phyloP scores from a whole-genome alignment of 1,139 yeast species.

The Hemisphaericaspora xylanilytica region DNA sequence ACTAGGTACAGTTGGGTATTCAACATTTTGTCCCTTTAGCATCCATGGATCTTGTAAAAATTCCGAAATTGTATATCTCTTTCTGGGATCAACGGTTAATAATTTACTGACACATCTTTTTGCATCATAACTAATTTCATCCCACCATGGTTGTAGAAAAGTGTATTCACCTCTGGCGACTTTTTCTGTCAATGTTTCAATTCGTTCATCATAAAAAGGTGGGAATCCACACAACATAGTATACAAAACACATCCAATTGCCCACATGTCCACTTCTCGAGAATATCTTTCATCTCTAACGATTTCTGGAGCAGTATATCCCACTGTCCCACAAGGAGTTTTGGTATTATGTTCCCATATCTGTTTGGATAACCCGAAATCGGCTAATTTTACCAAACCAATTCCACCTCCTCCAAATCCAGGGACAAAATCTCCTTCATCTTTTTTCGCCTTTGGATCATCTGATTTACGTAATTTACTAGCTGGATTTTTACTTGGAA shows the following conservation, averaged over 20 bases:
- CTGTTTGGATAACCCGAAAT: slow-evolving; percentile 57
- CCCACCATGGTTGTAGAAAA: slow-evolving; percentile 64
- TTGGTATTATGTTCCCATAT: slow-evolving; percentile 58
- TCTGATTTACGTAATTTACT: slow-evolving; percentile 44
- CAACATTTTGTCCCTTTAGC: slow-evolving; percentile 20
- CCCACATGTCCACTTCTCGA: slow-evolving; percentile 66
- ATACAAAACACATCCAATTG: slow-evolving; percentile 59
- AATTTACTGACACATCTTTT: slow-evolving; percentile 68
- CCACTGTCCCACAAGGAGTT: slow-evolving; percentile 65
- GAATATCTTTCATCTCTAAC: slow-evolving; percentile 57
- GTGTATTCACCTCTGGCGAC: slow-evolving; percentile 60
- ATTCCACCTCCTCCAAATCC: slow-evolving; percentile 53
- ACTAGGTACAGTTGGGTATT: slow-evolving; percentile 3
- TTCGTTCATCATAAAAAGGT: slow-evolving; percentile 59
- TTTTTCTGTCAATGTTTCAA: slow-evolving; percentile 54
- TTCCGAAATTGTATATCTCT: slow-evolving; percentile 75
- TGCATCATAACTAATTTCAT: slow-evolving; percentile 54
- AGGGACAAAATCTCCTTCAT: slow-evolving; percentile 50
- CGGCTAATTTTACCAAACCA: slow-evolving; percentile 54
- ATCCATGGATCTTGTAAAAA: slow-evolving; percentile 88
- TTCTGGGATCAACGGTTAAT: slow-evolving; percentile 77
- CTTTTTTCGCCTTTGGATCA: slow-evolving; percentile 46
- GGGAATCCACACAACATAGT: slow-evolving; percentile 63
- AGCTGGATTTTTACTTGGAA: slow-evolving; percentile 37
- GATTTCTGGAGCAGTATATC: slow-evolving; percentile 63